A percentile compares a stretch with the other conserved stretches of the same genome.
phyloP scores from a whole-genome alignment of 2,329 filamentous ascomycete species.

The Pyricularia pennisetigena region DNA sequence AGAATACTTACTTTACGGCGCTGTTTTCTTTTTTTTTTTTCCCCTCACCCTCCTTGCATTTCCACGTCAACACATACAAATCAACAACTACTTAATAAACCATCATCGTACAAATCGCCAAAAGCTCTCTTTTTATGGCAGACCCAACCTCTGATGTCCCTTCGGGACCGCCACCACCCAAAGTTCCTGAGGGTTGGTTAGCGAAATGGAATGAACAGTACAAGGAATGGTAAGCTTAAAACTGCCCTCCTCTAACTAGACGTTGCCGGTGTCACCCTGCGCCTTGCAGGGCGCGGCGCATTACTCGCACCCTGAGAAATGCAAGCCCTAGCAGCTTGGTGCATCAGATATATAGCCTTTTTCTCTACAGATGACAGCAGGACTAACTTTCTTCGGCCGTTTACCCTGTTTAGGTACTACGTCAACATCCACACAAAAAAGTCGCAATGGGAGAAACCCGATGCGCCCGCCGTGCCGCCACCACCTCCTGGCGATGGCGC shows the following conservation, averaged over 20 bases:
- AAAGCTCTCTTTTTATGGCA: background rate
- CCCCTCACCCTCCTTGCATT: background rate
- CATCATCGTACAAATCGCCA: background rate
- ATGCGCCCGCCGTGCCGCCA: conserved; percentile 46
- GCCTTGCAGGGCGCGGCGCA: background rate
- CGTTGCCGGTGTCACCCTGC: background rate
- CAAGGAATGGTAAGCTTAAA: conserved; percentile 52
- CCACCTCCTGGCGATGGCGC: conserved; percentile 23
- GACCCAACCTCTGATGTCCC: conserved; percentile 18
- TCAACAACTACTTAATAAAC: background rate
- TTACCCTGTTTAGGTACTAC: conserved; percentile 59
- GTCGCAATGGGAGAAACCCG: conserved; percentile 85
- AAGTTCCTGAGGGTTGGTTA: conserved; percentile 74
- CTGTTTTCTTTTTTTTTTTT: no score
- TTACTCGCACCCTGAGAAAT: background rate
- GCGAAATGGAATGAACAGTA: conserved; percentile 82
- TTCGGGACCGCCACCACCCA: conserved; percentile 46
- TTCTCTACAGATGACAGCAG: background rate
- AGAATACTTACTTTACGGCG: background rate
- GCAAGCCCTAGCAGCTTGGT: background rate
- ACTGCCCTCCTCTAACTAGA: background rate
- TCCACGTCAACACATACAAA: background rate
- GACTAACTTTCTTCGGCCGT: background rate
- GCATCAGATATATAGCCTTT: conserved; percentile 10
- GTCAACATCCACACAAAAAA: conserved; percentile 81